These are phyloP conservation scores for Penicillium italicum DNA, from an alignment of 2,329 filamentous ascomycete species.

Conservation along the genomic window DNA sequence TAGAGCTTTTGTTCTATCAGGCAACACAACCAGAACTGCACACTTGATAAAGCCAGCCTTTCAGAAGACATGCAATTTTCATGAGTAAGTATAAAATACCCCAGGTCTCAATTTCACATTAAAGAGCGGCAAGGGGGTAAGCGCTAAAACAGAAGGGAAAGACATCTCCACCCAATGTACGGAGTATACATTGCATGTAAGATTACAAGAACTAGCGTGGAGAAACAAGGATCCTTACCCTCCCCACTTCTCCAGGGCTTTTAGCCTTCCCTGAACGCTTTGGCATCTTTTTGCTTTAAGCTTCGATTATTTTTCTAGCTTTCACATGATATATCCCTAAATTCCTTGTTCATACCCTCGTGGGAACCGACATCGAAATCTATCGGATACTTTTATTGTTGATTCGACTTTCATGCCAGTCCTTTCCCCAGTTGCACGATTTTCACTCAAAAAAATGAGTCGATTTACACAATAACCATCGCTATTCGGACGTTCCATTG, in stretches of 20 bases:
- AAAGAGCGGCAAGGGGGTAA: not conserved
- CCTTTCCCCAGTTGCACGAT: not conserved
- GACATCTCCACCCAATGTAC: not conserved
- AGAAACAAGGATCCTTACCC: not conserved
- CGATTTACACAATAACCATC: constrained; percentile 4
- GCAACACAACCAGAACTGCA: no score
- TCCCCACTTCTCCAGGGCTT: constrained; percentile 1
- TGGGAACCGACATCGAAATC: not conserved
- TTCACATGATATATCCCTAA: constrained; percentile 4
- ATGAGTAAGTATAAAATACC: not conserved
- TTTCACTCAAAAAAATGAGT: constrained; percentile 13
- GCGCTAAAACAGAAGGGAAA: not conserved
- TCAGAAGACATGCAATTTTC: no score
- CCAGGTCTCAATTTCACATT: no score
- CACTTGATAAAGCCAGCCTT: no score
- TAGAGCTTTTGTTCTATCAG: no score
- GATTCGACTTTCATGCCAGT: constrained; percentile 5
- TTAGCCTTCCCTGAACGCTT: not conserved
- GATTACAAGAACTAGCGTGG: not conserved
- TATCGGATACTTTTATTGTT: constrained; percentile 2
- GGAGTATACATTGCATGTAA: not conserved
- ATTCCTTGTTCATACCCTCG: not conserved
- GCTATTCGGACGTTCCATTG: not conserved
- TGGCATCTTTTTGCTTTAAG: not conserved
- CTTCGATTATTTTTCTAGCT: not conserved